These are phyloP conservation scores for Diphasiastrum complanatum DNA, from an alignment of 83 land plant genomes.

Conservation along the genomic window DNA sequence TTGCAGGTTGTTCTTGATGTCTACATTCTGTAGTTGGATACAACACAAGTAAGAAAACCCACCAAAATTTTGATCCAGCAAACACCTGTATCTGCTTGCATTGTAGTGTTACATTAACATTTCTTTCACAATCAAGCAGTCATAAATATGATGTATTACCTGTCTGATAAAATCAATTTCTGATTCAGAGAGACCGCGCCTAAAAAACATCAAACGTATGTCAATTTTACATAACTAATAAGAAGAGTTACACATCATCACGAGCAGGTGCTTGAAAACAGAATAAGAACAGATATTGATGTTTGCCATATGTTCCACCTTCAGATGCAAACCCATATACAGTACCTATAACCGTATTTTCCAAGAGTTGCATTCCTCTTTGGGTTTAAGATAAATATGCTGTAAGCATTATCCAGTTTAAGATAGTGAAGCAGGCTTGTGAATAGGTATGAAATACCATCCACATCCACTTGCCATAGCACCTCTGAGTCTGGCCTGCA, in stretches of 20 bases:
- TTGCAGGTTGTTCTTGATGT: conserved; percentile 9
- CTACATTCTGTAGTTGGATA: conserved; percentile 17
- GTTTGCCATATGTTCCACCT: no score
- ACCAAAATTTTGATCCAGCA: no score
- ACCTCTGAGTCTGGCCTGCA: conserved; percentile 53
- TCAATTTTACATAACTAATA: background rate
- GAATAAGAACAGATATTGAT: background rate
- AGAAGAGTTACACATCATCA: background rate
- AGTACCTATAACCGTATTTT: conserved; percentile 76
- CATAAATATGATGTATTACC: no score
- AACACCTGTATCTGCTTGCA: no score
- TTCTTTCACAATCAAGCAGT: background rate
- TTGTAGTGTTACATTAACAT: no score
- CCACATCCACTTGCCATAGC: conserved; percentile 89
- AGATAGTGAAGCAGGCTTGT: conserved; percentile 70
- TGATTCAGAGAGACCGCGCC: conserved; percentile 79
- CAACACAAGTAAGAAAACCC: background rate
- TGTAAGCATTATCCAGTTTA: conserved; percentile 74
- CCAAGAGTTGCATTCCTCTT: conserved; percentile 37
- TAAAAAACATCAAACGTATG: conserved; percentile 21
- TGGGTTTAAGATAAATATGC: conserved; percentile 77
- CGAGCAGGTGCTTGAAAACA: conserved; percentile 1
- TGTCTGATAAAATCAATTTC: conserved; percentile 58
- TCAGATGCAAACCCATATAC: background rate
- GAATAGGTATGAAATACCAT: conserved; percentile 66